A percentile compares a stretch with the other conserved stretches of the same genome.
Evolutionary conservation across 768 basidiomycete genomes (phyloP).

Genomic region (Panaeolus papilionaceus): DNA sequence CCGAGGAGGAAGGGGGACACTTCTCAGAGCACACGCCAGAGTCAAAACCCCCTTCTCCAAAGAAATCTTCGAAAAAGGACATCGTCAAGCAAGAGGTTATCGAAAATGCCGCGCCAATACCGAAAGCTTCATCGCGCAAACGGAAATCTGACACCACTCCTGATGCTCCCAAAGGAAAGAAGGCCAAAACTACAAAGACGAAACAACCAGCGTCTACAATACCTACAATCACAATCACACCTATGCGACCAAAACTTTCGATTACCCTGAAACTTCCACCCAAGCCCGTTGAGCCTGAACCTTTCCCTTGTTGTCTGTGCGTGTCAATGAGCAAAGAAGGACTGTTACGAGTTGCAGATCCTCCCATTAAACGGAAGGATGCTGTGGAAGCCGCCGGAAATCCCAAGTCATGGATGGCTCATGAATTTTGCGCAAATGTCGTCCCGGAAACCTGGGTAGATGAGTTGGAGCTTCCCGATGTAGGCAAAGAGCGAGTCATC

Average conservation of each 20-base stretch:
- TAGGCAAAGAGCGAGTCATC: constrained; percentile 59
- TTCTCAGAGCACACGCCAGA: constrained; percentile 16
- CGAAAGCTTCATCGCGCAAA: constrained; percentile 45
- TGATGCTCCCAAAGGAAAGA: constrained; percentile 53
- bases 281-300: constrained; percentile 58
- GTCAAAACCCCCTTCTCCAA: constrained; percentile 28
- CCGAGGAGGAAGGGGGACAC: constrained; percentile 43
- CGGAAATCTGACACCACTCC: constrained; percentile 46
- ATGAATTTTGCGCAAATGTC: constrained; percentile 78
- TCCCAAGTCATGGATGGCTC: constrained; percentile 71
- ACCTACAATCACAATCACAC: constrained; percentile 25
- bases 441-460: constrained; percentile 96
- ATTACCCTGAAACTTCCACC: constrained; percentile 75
- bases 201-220: constrained; percentile 34
- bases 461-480: constrained; percentile 53
- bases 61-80: constrained; percentile 31
- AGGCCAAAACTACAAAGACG: constrained; percentile 45
- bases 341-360: constrained; percentile 71
- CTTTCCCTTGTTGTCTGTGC: constrained; percentile 75
- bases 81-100: constrained; percentile 30
- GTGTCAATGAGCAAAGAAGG: constrained; percentile 57
- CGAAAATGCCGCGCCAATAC: constrained; percentile 32
- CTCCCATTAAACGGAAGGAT: constrained; percentile 62
- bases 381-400: constrained; percentile 52
- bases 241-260: constrained; percentile 47